Conservation (phyloP, 257 asterid species). For the Verbascum thapsus region DNA sequence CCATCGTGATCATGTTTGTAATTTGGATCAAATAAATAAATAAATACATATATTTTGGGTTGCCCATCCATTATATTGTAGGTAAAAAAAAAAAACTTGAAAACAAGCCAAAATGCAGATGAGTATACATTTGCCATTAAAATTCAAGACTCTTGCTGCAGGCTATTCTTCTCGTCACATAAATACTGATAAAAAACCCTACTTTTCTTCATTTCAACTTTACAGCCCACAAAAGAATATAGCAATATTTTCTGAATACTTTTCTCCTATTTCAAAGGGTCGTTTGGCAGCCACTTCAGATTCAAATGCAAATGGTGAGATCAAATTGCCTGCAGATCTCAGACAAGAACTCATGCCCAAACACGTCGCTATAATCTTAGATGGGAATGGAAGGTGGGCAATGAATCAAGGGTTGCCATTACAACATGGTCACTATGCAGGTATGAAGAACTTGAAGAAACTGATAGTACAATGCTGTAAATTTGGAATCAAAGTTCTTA, state of each 20-base stretch:
- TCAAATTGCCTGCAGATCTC: conserved; percentile 20
- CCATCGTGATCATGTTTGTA: too few relatives aligned
- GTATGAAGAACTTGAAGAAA: background rate
- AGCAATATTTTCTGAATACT: background rate
- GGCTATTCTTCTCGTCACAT: background rate
- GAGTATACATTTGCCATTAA: too few relatives aligned
- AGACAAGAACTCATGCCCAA: conserved; percentile 27
- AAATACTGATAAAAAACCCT: background rate
- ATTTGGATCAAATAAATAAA: too few relatives aligned
- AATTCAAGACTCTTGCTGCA: too few relatives aligned
- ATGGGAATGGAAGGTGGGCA: conserved; percentile 40
- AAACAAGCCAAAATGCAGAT: too few relatives aligned
- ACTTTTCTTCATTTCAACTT: background rate
- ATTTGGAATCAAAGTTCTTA: conserved; percentile 27
- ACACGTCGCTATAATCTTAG: conserved; percentile 33
- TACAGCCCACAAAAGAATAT: background rate
- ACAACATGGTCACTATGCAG: conserved; percentile 18
- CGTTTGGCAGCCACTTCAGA: background rate
- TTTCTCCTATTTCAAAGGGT: background rate
- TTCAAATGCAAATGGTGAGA: background rate
- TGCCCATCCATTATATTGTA: too few relatives aligned
- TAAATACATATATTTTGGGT: too few relatives aligned
- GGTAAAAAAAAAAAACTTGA: too few relatives aligned
- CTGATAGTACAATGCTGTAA: background rate
- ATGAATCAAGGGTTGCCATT: background rate